These are phyloP conservation scores for Coprinopsis sp. DNA, from an alignment of 768 basidiomycete species.

Conservation along the genomic window DNA sequence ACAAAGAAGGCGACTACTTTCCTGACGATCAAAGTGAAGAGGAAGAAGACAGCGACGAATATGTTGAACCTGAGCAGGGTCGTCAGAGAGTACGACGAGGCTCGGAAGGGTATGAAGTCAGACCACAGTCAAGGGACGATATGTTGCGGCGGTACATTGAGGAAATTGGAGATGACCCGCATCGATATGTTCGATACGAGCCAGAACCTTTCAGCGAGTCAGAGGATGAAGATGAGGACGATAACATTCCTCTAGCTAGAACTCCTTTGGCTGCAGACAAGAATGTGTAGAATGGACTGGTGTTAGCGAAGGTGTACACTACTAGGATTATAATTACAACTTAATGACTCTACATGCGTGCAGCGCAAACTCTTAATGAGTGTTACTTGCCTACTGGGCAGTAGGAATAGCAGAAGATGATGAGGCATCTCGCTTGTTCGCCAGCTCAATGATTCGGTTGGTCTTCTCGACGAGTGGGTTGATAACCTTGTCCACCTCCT, in stretches of 20 bases:
- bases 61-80: slow-evolving; percentile 7
- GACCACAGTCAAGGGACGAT: slow-evolving; percentile 54
- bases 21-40: slow-evolving; percentile 28
- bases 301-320: no score
- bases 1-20: slow-evolving; percentile 30
- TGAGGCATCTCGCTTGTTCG: neutral
- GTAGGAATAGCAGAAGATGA: neutral
- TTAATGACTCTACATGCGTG: no score
- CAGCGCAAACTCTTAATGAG: no score
- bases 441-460: slow-evolving; percentile 24
- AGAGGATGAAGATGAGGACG: slow-evolving; percentile 40
- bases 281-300: neutral
- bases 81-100: slow-evolving; percentile 51
- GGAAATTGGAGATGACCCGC: slow-evolving; percentile 48
- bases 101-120: slow-evolving; percentile 81
- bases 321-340: neutral
- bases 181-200: slow-evolving; percentile 65
- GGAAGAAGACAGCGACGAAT: slow-evolving; percentile 17
- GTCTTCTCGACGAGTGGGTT: slow-evolving; percentile 29
- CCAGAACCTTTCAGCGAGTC: slow-evolving; percentile 48
- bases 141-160: slow-evolving; percentile 57
- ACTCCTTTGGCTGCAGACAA: slow-evolving; percentile 7
- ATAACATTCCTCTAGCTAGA: slow-evolving; percentile 21
- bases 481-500: slow-evolving; percentile 24
- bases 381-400: no score